Percentiles rank a stretch among this genome's conserved stretches.
These are phyloP conservation scores for Akanthomyces uredinophilus DNA, from an alignment of 2,329 filamentous ascomycete genomes.

Conservation along the genomic window DNA sequence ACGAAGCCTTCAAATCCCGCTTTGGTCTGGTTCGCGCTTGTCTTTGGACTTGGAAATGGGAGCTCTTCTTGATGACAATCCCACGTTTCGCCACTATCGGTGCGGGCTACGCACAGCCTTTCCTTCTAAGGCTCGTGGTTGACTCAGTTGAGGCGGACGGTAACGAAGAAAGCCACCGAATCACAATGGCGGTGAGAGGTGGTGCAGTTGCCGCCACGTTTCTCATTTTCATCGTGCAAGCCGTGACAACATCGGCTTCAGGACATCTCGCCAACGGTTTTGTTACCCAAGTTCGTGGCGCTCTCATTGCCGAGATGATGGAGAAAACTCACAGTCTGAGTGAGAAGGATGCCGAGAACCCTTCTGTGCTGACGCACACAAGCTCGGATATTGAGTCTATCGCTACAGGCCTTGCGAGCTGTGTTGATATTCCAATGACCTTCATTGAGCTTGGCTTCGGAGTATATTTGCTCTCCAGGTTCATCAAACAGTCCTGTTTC, in stretches of 20 bases:
- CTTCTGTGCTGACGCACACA: neutral
- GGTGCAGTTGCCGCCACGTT: neutral
- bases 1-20: neutral
- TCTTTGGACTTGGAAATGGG: neutral
- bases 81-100: neutral
- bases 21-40: neutral
- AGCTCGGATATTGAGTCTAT: constrained; percentile 5
- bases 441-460: neutral
- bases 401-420: neutral
- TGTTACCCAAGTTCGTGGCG: constrained; percentile 28
- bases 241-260: neutral
- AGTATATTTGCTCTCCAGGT: neutral
- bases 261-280: constrained; percentile 17
- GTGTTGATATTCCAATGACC: neutral
- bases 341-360: constrained; percentile 26
- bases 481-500: neutral
- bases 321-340: constrained; percentile 34
- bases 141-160: neutral
- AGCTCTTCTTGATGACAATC: neutral
- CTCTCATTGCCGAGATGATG: constrained; percentile 41
- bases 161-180: neutral
- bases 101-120: neutral
- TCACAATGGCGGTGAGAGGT: neutral
- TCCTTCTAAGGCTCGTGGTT: neutral
- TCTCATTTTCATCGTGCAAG: neutral